phyloP scores from a whole-genome alignment of 2,329 filamentous ascomycete species.

The Xylaria sp. region DNA sequence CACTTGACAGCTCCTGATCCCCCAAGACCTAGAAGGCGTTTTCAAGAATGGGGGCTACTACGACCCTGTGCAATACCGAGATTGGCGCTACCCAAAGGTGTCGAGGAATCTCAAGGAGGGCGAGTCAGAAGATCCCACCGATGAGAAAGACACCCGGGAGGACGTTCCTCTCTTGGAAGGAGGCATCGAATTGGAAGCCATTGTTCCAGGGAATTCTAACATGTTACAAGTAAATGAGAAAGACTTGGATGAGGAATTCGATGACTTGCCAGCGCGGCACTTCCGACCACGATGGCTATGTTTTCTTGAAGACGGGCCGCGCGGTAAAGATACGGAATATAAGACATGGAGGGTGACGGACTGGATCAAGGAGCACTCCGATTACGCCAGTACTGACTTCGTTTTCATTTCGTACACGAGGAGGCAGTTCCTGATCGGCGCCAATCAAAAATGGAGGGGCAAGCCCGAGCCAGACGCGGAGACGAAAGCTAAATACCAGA shows the following conservation, averaged over 20 bases:
- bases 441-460: conserved; percentile 34
- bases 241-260: conserved; percentile 19
- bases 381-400: conserved; percentile 48
- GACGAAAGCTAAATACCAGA: conserved; percentile 35
- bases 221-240: background rate
- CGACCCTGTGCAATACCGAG: conserved; percentile 29
- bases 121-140: background rate
- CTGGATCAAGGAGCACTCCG: conserved; percentile 41
- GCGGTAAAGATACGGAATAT: conserved; percentile 15
- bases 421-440: conserved; percentile 52
- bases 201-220: background rate
- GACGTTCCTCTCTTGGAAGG: conserved; percentile 6
- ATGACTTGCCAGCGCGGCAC: conserved; percentile 29
- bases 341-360: conserved; percentile 45
- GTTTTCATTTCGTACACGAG: conserved; percentile 57
- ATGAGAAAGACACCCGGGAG: conserved; percentile 9
- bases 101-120: conserved; percentile 27
- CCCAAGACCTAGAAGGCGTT: conserved; percentile 26
- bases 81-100: conserved; percentile 30
- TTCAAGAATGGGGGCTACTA: conserved; percentile 29
- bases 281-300: conserved; percentile 42
- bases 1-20: conserved; percentile 22
- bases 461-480: conserved; percentile 35
- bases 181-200: conserved; percentile 16
- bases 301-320: conserved; percentile 39